Evolutionary conservation across 345 rosid genomes (phyloP).

Genomic region (Balakata baccata): DNA sequence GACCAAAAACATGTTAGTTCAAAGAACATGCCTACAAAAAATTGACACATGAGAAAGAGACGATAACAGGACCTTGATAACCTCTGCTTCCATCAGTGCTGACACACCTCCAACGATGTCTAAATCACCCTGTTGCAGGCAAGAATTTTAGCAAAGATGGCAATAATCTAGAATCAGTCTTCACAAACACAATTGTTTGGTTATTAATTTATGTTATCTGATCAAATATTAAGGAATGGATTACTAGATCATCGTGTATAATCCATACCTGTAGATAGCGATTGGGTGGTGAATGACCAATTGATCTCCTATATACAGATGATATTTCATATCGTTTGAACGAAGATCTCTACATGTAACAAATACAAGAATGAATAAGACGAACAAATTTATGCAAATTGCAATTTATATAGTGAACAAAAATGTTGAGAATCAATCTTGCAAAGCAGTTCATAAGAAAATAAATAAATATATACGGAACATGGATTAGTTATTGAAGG

Average conservation of each 20-base stretch:
- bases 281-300: conserved; percentile 95
- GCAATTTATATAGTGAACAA: conserved; percentile 11
- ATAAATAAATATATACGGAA: neutral
- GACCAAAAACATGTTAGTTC: neutral
- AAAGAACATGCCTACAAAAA: neutral
- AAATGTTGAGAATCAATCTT: neutral
- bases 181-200: conserved; percentile 1
- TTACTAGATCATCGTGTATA: conserved; percentile 4
- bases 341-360: conserved; percentile 63
- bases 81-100: conserved; percentile 86
- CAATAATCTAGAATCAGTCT: conserved; percentile 9
- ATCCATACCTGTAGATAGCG: conserved; percentile 68
- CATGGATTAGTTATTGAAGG: neutral
- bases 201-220: neutral
- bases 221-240: neutral
- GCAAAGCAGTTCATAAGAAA: conserved; percentile 1
- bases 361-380: conserved; percentile 12
- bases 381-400: neutral
- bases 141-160: conserved; percentile 17
- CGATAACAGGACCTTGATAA: conserved; percentile 52
- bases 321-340: conserved; percentile 85
- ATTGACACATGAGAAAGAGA: neutral
- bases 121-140: conserved; percentile 72
- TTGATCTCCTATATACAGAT: conserved; percentile 76
- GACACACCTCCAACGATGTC: conserved; percentile 90